Conservation (phyloP, 2,329 filamentous ascomycete species). For the Talaromyces sp. region DNA sequence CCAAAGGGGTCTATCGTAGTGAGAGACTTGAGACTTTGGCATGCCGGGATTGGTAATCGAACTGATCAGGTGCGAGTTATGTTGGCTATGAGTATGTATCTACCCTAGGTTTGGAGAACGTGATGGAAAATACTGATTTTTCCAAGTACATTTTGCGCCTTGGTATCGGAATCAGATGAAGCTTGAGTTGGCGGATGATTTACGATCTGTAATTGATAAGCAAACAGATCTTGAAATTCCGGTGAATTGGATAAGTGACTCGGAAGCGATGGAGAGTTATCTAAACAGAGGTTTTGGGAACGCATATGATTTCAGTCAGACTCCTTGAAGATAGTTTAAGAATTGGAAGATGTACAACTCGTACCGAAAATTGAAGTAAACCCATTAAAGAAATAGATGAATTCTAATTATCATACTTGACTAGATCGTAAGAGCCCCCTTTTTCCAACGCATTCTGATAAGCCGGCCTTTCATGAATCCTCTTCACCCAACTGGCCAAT, state of each 20-base stretch:
- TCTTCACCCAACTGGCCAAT: constrained; percentile 31
- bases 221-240: constrained; percentile 49
- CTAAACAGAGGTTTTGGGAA: constrained; percentile 35
- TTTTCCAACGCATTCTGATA: constrained; percentile 33
- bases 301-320: background rate
- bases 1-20: constrained; percentile 30
- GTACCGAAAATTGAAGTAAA: background rate
- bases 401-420: constrained; percentile 6
- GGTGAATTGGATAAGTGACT: constrained; percentile 47
- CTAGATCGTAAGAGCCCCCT: constrained; percentile 32
- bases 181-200: constrained; percentile 52
- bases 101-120: background rate
- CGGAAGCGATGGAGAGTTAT: constrained; percentile 40
- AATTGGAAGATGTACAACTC: background rate
- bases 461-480: constrained; percentile 26
- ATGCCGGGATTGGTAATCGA: constrained; percentile 61
- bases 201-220: constrained; percentile 43
- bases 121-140: background rate
- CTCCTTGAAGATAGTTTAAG: background rate
- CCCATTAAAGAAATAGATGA: background rate
- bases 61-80: constrained; percentile 53
- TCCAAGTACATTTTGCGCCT: constrained; percentile 52
- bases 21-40: constrained; percentile 59
- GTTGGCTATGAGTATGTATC: constrained; percentile 50
- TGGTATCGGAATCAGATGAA: constrained; percentile 60